Base-by-base conservation (phyloP, 805 yeast species). In the Starmerella apis region DNA sequence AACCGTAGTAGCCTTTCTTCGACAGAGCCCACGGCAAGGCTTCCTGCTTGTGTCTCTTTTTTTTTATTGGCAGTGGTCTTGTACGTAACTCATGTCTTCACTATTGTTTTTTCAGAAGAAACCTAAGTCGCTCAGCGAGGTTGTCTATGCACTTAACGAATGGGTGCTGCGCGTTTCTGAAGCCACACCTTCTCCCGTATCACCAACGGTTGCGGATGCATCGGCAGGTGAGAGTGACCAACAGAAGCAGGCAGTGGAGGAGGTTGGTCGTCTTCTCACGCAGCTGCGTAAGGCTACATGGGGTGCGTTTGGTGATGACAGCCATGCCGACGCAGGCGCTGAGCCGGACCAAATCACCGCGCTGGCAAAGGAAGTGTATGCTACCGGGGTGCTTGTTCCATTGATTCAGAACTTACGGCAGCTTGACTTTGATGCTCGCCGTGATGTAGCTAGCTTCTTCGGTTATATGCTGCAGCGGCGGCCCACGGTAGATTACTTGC, bases 341-440 rank as follows among this genome's bases (percentile, higher is more conserved):
- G 73, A 70, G n/a, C 80, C 86, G 1, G 95, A 86, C 57, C 85
- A 77, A 51, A 77, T 86, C 31, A 79, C 84, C 13, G 78, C 72
- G 31, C 69, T 92, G 47, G 86, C 94, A 9, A 84, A 80, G 58
- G 96, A 88, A 56, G 79, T 86, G 2, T 84, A 83, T 61, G 65
- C 75, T 8, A 71, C 83, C 0, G 94, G 87, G 63, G 69, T 83
- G 51, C 73, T 92, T 30, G 76, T 75, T 55, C 71, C 72, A 20
- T 67, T 92, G 53, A 70, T 86, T 13, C 63, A 68, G 18, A 76
- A 80, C 59, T 68, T 92, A 49, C 69, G 68, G n/a, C 71, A 73
- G 30, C 72, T 92, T 49, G 96, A 86, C 55, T 88, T 92, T 66
- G 97, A 92, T 63, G 79, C 94, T 41, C 73, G 96, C 49, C 87